phyloP scores from a whole-genome alignment of 805 yeast species.

The Candida nanaspora region DNA sequence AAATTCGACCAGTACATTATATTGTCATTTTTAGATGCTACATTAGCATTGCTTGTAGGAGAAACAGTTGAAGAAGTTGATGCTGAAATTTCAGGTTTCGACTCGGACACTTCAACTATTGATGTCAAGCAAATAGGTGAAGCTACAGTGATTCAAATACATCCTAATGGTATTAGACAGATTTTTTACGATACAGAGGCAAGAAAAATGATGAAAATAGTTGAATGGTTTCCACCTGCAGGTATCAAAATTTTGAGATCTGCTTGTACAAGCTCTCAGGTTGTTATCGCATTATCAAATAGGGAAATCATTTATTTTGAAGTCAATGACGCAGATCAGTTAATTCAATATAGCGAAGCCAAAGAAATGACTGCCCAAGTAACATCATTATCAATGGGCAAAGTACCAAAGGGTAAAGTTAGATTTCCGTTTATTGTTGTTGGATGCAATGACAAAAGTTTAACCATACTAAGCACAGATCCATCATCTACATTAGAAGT shows the following conservation, averaged over 20 bases:
- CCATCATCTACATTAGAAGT: slow-evolving; percentile 53
- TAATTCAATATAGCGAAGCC: slow-evolving; percentile 64
- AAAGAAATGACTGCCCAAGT: slow-evolving; percentile 47
- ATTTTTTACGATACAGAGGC: slow-evolving; percentile 28
- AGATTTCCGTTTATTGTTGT: slow-evolving; percentile 57
- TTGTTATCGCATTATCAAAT: slow-evolving; percentile 65
- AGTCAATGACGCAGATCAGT: slow-evolving; percentile 52
- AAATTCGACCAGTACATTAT: slow-evolving; percentile 56
- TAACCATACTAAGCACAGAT: slow-evolving; percentile 60
- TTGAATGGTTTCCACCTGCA: slow-evolving; percentile 80
- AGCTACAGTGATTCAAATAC: slow-evolving; percentile 63
- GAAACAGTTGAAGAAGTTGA: slow-evolving; percentile 73
- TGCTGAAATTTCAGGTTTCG: slow-evolving; percentile 49
- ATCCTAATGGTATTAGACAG: slow-evolving; percentile 62
- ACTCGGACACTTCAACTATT: slow-evolving; percentile 51
- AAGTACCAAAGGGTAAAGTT: slow-evolving; percentile 37
- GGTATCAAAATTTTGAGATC: slow-evolving; percentile 60
- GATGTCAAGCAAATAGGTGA: slow-evolving; percentile 63
- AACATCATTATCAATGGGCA: slow-evolving; percentile 42
- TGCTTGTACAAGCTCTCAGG: slow-evolving; percentile 57
- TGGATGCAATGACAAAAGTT: slow-evolving; percentile 63
- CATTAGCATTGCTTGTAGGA: slow-evolving; percentile 70
- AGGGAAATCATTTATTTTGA: slow-evolving; percentile 80
- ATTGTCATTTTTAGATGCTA: slow-evolving; percentile 55
- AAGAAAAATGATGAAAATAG: slow-evolving; percentile 22